A percentile compares a stretch with the other conserved stretches of the same genome.
Conservation (phyloP, 2,329 filamentous ascomycete genomes). For the Chrysoporthe cubensis region DNA sequence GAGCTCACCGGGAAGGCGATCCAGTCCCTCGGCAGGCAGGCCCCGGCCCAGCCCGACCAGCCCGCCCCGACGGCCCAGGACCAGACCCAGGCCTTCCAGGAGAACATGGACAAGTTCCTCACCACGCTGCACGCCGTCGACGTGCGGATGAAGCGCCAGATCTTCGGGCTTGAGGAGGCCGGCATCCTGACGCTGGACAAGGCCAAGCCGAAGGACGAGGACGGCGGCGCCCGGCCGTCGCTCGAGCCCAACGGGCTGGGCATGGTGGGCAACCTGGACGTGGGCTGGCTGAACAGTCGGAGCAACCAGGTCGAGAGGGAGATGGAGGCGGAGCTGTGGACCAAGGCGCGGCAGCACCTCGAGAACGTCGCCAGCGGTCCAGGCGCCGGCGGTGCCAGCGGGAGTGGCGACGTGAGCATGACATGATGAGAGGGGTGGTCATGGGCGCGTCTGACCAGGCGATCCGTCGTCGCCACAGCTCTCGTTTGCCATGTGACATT, state of each 20-base stretch:
- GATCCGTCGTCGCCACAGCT: neutral
- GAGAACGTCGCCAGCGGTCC: slow-evolving; percentile 39
- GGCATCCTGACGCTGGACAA: slow-evolving; percentile 64
- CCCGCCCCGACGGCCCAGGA: slow-evolving; percentile 45
- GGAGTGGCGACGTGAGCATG: slow-evolving; percentile 39
- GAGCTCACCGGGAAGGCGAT: slow-evolving; percentile 61
- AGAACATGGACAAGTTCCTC: slow-evolving; percentile 69
- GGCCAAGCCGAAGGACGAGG: slow-evolving; percentile 31
- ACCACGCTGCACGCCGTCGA: slow-evolving; percentile 73
- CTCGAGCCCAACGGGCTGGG: slow-evolving; percentile 57
- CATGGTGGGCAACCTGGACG: slow-evolving; percentile 69
- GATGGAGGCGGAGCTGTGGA: slow-evolving; percentile 83
- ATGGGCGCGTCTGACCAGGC: neutral
- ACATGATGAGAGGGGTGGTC: slow-evolving; percentile 30
- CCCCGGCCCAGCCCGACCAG: slow-evolving; percentile 32
- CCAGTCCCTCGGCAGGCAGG: slow-evolving; percentile 60
- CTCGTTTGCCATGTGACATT: neutral
- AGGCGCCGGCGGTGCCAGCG: neutral
- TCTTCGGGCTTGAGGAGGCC: slow-evolving; percentile 81
- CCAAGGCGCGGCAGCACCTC: slow-evolving; percentile 60
- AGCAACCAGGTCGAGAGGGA: slow-evolving; percentile 80
- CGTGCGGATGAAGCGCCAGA: slow-evolving; percentile 74
- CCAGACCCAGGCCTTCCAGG: slow-evolving; percentile 60
- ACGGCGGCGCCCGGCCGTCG: slow-evolving; percentile 39
- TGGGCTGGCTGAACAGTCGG: slow-evolving; percentile 87